Evolutionary conservation across 306 rosid species (phyloP).

Genomic region (Cucumis hystrix): DNA sequence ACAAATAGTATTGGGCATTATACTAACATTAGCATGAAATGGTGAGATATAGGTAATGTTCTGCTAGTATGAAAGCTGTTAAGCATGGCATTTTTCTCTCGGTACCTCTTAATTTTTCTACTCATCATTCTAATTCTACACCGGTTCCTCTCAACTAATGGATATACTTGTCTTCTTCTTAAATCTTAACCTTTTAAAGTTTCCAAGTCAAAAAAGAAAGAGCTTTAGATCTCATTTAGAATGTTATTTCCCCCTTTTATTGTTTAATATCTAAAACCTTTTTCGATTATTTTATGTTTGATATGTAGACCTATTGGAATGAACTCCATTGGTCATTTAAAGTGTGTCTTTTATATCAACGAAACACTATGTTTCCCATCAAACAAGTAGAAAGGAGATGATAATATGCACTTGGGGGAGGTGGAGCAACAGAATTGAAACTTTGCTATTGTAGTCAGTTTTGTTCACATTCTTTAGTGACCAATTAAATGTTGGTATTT

Average conservation of each 20-base stretch:
- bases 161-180: neutral
- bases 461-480: neutral
- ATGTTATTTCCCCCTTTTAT: neutral
- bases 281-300: neutral
- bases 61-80: neutral
- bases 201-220: neutral
- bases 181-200: neutral
- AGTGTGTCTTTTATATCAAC: neutral
- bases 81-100: neutral
- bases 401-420: neutral
- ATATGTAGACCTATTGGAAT: neutral
- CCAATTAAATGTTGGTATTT: neutral
- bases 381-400: neutral
- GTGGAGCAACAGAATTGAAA: neutral
- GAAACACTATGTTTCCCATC: neutral
- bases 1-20: neutral
- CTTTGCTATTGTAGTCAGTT: neutral
- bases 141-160: neutral
- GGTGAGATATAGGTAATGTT: neutral
- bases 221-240: neutral
- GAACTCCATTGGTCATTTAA: neutral
- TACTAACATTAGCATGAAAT: neutral
- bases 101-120: neutral
- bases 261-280: neutral
- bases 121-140: neutral